Conservation (phyloP, 805 yeast genomes). For the Zygosaccharomyces lentus region DNA sequence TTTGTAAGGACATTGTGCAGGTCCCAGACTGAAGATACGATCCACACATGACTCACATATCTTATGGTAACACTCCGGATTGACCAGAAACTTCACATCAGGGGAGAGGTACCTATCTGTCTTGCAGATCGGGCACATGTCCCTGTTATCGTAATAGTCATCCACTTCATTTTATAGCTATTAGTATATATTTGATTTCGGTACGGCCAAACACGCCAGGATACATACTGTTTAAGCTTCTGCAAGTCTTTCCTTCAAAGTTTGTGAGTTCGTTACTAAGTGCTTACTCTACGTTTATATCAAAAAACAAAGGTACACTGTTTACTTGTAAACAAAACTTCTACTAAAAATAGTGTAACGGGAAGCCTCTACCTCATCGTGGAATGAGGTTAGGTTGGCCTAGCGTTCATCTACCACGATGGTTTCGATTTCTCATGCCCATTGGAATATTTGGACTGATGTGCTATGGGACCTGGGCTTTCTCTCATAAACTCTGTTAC, state of each 20-base stretch:
- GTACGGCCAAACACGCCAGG: not conserved
- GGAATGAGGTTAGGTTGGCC: constrained; percentile 7
- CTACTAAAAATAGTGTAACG: not conserved
- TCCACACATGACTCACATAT: constrained; percentile 97
- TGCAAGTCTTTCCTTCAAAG: not conserved
- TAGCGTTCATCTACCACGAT: constrained; percentile 3
- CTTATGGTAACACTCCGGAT: constrained; percentile 97
- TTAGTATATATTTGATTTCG: constrained; percentile 4
- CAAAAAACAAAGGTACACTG: not conserved
- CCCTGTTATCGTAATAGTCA: constrained; percentile 52
- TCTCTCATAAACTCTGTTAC: constrained; percentile 44
- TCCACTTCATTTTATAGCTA: constrained; percentile 21
- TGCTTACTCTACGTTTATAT: not conserved
- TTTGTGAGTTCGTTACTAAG: not conserved
- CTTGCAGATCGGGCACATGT: constrained; percentile 96
- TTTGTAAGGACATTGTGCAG: constrained; percentile 94
- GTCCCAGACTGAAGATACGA: constrained; percentile 88
- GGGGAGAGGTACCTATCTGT: constrained; percentile 93
- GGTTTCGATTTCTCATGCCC: constrained; percentile 27
- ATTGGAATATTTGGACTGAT: constrained; percentile 28
- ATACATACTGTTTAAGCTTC: constrained; percentile 1
- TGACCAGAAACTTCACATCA: constrained; percentile 83
- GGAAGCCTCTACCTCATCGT: not conserved
- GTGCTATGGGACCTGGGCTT: constrained; percentile 44
- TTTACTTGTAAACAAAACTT: not conserved